phyloP scores from a whole-genome alignment of 2,329 filamentous ascomycete species.

The Bertia moriformis region DNA sequence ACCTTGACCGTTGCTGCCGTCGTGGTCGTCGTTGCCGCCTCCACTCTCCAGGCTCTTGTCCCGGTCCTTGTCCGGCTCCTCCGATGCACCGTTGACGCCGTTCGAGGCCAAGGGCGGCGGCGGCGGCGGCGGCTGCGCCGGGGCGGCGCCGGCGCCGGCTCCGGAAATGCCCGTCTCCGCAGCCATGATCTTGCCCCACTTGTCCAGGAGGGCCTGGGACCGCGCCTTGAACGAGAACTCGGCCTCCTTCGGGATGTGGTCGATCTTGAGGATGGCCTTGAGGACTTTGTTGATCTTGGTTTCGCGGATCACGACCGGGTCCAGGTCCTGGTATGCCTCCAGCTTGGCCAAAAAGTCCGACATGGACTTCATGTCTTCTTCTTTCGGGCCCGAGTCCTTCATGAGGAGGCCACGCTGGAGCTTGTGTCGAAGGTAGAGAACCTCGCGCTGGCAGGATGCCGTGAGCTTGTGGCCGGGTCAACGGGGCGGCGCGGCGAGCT shows the following conservation, averaged over 20 bases:
- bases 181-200: constrained; percentile 76
- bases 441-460: constrained; percentile 50
- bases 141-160: constrained; percentile 15
- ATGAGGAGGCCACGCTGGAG: constrained; percentile 87
- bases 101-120: constrained; percentile 16
- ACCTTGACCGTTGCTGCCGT: no score
- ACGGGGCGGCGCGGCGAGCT: no score
- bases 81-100: constrained; percentile 31
- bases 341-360: constrained; percentile 69
- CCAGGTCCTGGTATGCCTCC: constrained; percentile 65
- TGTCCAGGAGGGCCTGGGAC: constrained; percentile 61
- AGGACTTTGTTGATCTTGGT: constrained; percentile 99
- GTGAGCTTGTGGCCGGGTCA: no score
- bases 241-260: constrained; percentile 72
- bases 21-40: no score
- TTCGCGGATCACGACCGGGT: constrained; percentile 71
- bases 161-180: constrained; percentile 30
- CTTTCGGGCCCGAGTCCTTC: constrained; percentile 70
- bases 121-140: constrained; percentile 12
- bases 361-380: constrained; percentile 69
- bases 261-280: constrained; percentile 81
- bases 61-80: no score
- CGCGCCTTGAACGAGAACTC: constrained; percentile 81
- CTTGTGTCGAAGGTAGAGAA: constrained; percentile 87
- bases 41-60: constrained; percentile 12